These are phyloP conservation scores for Blastobotrys raffinosifermentans DNA, from an alignment of 1,139 yeast genomes.

Conservation along the genomic window DNA sequence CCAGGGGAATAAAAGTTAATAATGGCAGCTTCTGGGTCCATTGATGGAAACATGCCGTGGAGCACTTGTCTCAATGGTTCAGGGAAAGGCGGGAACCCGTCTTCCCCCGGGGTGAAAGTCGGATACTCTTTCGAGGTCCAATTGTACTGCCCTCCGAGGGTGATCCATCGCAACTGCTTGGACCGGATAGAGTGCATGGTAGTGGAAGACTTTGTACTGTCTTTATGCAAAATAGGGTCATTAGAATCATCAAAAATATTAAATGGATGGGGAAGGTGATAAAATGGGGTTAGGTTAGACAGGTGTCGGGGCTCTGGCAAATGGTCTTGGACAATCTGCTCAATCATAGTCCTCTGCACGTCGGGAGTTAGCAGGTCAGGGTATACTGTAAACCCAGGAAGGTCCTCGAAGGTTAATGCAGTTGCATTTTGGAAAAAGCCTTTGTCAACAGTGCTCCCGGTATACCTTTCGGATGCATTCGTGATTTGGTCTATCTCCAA, in stretches of 20 bases:
- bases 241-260: slow-evolving; percentile 14
- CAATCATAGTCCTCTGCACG: slow-evolving; percentile 29
- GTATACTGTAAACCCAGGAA: slow-evolving; percentile 35
- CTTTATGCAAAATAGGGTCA: slow-evolving; percentile 11
- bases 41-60: slow-evolving; percentile 19
- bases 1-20: slow-evolving; percentile 41
- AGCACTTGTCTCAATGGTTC: slow-evolving; percentile 25
- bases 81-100: slow-evolving; percentile 36
- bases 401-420: slow-evolving; percentile 19
- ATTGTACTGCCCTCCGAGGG: slow-evolving; percentile 42
- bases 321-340: slow-evolving; percentile 29
- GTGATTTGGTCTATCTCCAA: slow-evolving; percentile 1
- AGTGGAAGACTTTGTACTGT: slow-evolving; percentile 13
- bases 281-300: slow-evolving; percentile 35
- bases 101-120: slow-evolving; percentile 29
- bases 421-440: neutral
- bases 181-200: slow-evolving; percentile 19
- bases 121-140: slow-evolving; percentile 42
- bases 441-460: neutral
- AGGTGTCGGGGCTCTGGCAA: slow-evolving; percentile 32
- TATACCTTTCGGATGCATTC: neutral
- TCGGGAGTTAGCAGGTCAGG: slow-evolving; percentile 23
- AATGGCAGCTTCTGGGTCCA: slow-evolving; percentile 39
- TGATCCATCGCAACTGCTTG: slow-evolving; percentile 38
- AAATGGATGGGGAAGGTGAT: slow-evolving; percentile 22